Percentiles rank a stretch among this genome's conserved stretches.
Evolutionary conservation across 129 eudicot species (phyloP).

Genomic region (Tagetes patula): DNA sequence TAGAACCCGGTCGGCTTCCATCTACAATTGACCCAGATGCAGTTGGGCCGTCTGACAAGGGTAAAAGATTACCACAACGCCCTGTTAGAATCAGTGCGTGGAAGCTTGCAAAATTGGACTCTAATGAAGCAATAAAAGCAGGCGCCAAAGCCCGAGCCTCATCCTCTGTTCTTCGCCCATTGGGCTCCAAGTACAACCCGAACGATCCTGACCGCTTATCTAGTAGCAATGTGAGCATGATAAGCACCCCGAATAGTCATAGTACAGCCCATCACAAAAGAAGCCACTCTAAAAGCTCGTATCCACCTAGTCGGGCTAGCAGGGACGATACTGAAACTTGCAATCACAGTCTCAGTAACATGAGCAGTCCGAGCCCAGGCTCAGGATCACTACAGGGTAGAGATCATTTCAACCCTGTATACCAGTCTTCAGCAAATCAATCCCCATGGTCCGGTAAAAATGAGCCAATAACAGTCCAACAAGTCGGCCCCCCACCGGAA

Average conservation of each 20-base stretch:
- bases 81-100: slow-evolving; percentile 76
- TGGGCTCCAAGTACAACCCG: slow-evolving; percentile 44
- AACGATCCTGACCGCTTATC: slow-evolving; percentile 52
- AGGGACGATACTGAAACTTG: slow-evolving; percentile 73
- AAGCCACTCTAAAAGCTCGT: slow-evolving; percentile 51
- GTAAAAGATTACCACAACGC: slow-evolving; percentile 46
- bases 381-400: slow-evolving; percentile 40
- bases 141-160: slow-evolving; percentile 93
- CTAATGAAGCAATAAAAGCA: slow-evolving; percentile 69
- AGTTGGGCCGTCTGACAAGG: slow-evolving; percentile 38
- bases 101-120: slow-evolving; percentile 90
- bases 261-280: slow-evolving; percentile 32
- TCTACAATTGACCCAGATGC: slow-evolving; percentile 84
- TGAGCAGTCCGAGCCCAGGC: slow-evolving; percentile 71
- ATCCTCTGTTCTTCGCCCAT: slow-evolving; percentile 74
- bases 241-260: slow-evolving; percentile 61
- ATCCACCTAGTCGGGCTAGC: slow-evolving; percentile 70
- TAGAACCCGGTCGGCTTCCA: slow-evolving; percentile 87
- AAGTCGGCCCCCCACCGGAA: slow-evolving; percentile 33
- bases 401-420: slow-evolving; percentile 50
- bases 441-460: slow-evolving; percentile 47
- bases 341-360: slow-evolving; percentile 67
- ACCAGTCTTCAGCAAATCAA: slow-evolving; percentile 50
- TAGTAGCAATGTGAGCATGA: slow-evolving; percentile 61
- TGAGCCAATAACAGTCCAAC: slow-evolving; percentile 44